These are phyloP conservation scores for Fusarium hostae DNA, from an alignment of 2,329 filamentous ascomycete genomes.

Conservation along the genomic window DNA sequence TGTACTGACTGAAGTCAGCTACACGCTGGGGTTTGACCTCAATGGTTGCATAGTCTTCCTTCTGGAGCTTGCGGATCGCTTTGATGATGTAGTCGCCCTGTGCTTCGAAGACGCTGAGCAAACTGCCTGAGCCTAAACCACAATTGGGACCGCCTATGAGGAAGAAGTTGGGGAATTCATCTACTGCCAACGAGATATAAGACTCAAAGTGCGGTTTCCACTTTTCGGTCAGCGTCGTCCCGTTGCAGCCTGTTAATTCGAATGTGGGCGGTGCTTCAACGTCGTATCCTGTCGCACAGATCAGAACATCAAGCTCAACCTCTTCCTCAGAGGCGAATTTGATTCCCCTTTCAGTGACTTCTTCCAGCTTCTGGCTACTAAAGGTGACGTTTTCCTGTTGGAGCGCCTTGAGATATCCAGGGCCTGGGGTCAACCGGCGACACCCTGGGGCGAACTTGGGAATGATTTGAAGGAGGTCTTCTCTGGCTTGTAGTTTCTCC, in stretches of 20 bases:
- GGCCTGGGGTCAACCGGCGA: neutral
- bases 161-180: neutral
- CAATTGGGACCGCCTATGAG: neutral
- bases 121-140: neutral
- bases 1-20: neutral
- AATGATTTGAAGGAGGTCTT: neutral
- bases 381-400: neutral
- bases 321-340: neutral
- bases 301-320: neutral
- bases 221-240: neutral
- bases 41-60: neutral
- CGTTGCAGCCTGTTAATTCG: neutral
- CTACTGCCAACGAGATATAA: neutral
- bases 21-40: neutral
- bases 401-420: neutral
- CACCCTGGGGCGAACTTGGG: neutral
- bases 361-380: neutral
- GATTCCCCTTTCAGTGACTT: neutral
- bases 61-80: neutral
- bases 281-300: neutral
- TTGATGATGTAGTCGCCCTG: neutral
- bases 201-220: neutral
- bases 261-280: accelerated
- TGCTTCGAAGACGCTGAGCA: neutral
- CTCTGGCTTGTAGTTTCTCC: neutral